Evolutionary conservation across 179 eudicot species (phyloP), one percentile per base, ranked within the genome.

Genomic region (Drosera spatulata): DNA sequence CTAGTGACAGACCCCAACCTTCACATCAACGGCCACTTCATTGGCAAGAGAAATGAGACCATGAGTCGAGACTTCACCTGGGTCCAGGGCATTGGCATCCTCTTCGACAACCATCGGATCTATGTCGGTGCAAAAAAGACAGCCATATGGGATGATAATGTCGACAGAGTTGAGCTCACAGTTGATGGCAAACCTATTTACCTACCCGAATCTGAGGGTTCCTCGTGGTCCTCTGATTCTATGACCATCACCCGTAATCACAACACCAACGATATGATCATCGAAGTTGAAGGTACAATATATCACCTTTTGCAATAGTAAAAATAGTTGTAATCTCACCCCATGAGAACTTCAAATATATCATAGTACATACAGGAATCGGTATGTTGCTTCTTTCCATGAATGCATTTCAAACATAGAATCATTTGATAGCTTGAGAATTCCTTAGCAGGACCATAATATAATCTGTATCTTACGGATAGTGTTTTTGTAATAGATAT

Each of bases 61-160:
- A 76, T 82, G 79, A 70, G 63, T 4, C 65, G 88, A 3, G 95
- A 84, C 76, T 84, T 84, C 70, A 86, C 91, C 5, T 84, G 90
- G 95, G 83, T 84, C 41, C 87, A 84, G 39, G 77, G 85, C 53
- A 66, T 86, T 0, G 90, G 84, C 6, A 72, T 86, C 69, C 77
- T 79, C 66, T 82, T 84, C 53, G 67, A 72, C 67, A 49, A 68
- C 68, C 85, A 86, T 67, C 67, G 71, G 37, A 66, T 86, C 62
- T 84, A 64, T 66, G 13, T 84, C 33, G 33, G 33, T 22, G 33
- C 33, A 22, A 22, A 22, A 22, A 22, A 22, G 33, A 22, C 33
- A 22, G 8, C 86, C 77, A 3, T 88, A 91, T 15, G 61, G 54
- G 11, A 84, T 45, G 73, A 80, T 44, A 68, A 75, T 8, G 11